Percentiles rank a stretch among this genome's conserved stretches.
phyloP scores from a whole-genome alignment of 129 eudicot species.

The Lactuca saligna region DNA sequence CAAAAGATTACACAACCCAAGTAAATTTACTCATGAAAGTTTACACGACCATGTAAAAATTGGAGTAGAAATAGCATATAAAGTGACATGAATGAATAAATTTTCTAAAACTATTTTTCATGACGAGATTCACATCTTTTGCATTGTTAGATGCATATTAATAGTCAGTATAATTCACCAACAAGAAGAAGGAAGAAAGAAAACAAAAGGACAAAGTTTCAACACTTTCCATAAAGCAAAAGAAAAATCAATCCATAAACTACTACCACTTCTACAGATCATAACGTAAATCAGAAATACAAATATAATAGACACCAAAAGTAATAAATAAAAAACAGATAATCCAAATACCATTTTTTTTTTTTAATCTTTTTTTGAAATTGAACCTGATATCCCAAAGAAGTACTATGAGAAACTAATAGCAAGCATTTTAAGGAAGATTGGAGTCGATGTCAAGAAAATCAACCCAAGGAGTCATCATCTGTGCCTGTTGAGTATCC shows the following conservation, averaged over 20 bases:
- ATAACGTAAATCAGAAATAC: conserved; percentile 22
- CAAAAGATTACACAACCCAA: too few species aligned
- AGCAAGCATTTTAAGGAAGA: conserved; percentile 20
- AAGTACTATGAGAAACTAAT: background rate
- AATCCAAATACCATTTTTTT: conserved; percentile 9
- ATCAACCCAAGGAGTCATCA: conserved; percentile 18
- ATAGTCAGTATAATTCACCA: too few species aligned
- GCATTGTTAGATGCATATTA: too few species aligned
- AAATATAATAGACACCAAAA: conserved; percentile 12
- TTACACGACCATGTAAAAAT: too few species aligned
- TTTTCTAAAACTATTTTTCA: too few species aligned
- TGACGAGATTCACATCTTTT: too few species aligned
- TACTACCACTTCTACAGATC: conserved; percentile 29
- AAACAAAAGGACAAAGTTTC: background rate
- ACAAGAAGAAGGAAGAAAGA: background rate
- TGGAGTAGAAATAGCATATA: too few species aligned
- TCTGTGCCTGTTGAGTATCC: conserved; percentile 21
- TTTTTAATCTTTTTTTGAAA: background rate
- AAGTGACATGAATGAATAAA: too few species aligned
- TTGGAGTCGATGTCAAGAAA: conserved; percentile 22
- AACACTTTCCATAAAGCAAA: background rate
- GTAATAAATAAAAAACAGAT: background rate
- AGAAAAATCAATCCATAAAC: conserved; percentile 8
- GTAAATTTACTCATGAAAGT: too few species aligned
- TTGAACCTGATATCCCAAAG: conserved; percentile 2